These are phyloP conservation scores for Astragalus glycyphyllos DNA, from an alignment of 306 rosid genomes.

Conservation along the genomic window DNA sequence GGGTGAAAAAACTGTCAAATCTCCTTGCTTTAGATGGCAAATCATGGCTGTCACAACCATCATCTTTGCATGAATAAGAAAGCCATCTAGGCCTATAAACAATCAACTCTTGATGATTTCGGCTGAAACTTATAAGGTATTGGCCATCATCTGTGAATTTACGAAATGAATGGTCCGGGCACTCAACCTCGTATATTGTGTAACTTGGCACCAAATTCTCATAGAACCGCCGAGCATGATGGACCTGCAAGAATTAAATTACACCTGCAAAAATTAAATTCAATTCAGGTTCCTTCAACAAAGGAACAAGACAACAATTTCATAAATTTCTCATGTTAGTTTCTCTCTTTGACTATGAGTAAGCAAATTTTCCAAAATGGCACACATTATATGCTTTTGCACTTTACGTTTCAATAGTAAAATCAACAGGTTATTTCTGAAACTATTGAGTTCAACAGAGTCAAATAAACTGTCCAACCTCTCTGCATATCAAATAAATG, in stretches of 20 bases:
- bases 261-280: slow-evolving; percentile 65
- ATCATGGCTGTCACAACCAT: slow-evolving; percentile 73
- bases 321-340: slow-evolving; percentile 18
- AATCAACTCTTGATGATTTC: slow-evolving; percentile 78
- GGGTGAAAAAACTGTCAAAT: slow-evolving; percentile 90
- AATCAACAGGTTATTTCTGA: slow-evolving; percentile 21
- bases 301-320: slow-evolving; percentile 44
- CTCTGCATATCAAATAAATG: neutral
- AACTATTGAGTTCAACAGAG: slow-evolving; percentile 5
- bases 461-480: slow-evolving; percentile 11
- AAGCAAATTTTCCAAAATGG: slow-evolving; percentile 22
- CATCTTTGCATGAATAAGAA: slow-evolving; percentile 83
- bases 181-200: slow-evolving; percentile 85
- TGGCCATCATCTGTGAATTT: slow-evolving; percentile 97
- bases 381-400: slow-evolving; percentile 15
- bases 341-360: slow-evolving; percentile 8
- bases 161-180: slow-evolving; percentile 88
- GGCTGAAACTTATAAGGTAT: slow-evolving; percentile 87
- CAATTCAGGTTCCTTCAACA: slow-evolving; percentile 56
- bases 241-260: slow-evolving; percentile 79
- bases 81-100: slow-evolving; percentile 94
- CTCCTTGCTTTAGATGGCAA: slow-evolving; percentile 74
- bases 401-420: neutral
- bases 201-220: slow-evolving; percentile 91
- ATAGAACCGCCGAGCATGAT: slow-evolving; percentile 79